phyloP scores from a whole-genome alignment of 2,329 filamentous ascomycete species.

The Grosmannia penicillata region DNA sequence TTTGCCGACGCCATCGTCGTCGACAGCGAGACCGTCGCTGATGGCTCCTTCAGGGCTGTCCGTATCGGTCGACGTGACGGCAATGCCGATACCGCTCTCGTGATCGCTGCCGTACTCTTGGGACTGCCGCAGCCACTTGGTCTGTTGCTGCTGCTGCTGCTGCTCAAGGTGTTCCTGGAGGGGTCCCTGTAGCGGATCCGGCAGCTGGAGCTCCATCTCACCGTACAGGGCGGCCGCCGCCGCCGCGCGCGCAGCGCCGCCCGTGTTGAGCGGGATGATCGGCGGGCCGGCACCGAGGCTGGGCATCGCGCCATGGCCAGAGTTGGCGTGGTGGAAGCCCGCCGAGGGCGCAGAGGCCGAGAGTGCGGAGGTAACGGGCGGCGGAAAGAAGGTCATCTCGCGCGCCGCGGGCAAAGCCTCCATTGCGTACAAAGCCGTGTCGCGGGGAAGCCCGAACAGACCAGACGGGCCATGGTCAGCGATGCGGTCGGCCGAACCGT shows the following conservation, averaged over 20 bases:
- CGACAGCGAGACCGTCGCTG: constrained; percentile 20
- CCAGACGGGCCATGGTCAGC: no score
- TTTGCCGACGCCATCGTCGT: constrained; percentile 26
- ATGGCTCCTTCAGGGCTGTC: constrained; percentile 20
- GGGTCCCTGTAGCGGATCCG: constrained; percentile 13
- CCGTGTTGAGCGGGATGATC: constrained; percentile 43
- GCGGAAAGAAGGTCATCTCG: constrained; percentile 14
- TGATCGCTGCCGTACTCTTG: constrained; percentile 39
- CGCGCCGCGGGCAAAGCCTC: constrained; percentile 23
- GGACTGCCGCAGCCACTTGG: constrained; percentile 23
- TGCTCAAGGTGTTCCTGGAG: background rate
- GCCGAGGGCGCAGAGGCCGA: constrained; percentile 6
- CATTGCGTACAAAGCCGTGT: constrained; percentile 5
- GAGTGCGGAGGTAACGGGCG: background rate
- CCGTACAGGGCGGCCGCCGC: constrained; percentile 42
- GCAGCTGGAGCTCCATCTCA: constrained; percentile 18
- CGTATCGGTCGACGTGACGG: constrained; percentile 28
- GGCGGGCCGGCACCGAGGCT: constrained; percentile 39
- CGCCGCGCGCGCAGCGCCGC: constrained; percentile 44
- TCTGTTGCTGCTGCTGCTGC: constrained; percentile 19
- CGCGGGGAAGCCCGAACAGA: no score
- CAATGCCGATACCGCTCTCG: constrained; percentile 51
- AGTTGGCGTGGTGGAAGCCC: constrained; percentile 5
- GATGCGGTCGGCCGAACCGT: no score
- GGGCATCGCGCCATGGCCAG: constrained; percentile 20